Base-by-base conservation (phyloP, 2,329 filamentous ascomycete genomes). In the Rhinocladiella mackenziei region DNA sequence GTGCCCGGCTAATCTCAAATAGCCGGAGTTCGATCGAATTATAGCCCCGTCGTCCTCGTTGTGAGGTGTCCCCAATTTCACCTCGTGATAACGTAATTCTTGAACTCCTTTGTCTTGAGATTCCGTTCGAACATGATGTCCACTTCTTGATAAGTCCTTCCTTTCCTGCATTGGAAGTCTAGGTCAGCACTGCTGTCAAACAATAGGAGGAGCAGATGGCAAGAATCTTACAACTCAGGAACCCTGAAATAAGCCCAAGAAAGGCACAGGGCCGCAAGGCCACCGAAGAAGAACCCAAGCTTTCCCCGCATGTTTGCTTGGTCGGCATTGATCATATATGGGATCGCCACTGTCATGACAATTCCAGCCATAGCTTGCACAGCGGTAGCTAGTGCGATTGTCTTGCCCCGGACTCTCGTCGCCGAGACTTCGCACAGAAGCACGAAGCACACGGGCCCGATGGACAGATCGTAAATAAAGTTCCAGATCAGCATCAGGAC, bases 371-470 rank as follows among this genome's bases (percentile, higher is more conserved):
- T 40, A 0, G 65, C 58, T 46, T 71, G 66, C 0, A 62, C 62
- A 2, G 63, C 63, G 1, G 65, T 68, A 7, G 67, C 65, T n/a
- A 71, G 52, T 9, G 60, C 59, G 44, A 60, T 74, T 15, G 73
- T 76, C 33, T 69, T 69, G 47, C 68, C 67, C 0, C 68, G 62
- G 3, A 72, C 57, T 6, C 57, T 55, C 3, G 72, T 63, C 1
- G 69, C 70, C 1, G 62, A 67, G 13, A 59, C 73, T 55, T 73
- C 73, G 7, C 70, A 70, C 1, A 71, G 64, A 29, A 73, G 63
- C 30, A 69, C 67, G 26, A 75, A 77, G 38, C 62, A 64, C 33
- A 70, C 59, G 2, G 67, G 63, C 1, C 68, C 68, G 30, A 71
- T 61, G 0, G 65, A 68, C 23, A 53, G 39, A 38, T 63, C 62